Evolutionary conservation across 2,329 filamentous ascomycete genomes (phyloP), one percentile per base, ranked within the genome.

Genomic region (Sporothrix globosa): DNA sequence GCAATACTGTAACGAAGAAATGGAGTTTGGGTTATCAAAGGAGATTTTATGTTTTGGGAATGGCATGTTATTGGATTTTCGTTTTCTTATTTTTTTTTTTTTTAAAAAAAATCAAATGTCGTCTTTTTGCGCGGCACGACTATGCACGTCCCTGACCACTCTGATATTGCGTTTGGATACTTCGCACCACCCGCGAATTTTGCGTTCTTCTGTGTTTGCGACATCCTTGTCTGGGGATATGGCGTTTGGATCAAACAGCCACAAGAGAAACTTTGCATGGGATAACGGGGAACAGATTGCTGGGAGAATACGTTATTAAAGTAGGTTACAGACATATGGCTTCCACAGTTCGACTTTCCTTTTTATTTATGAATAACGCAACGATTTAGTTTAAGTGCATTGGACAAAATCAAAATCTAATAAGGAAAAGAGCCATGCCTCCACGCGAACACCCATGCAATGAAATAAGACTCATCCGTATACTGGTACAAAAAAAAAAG

Each of bases 1-100:
- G 24, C 46, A 53, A 53, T 48, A 56, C 39, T 56, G 58, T 46
- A 44, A 65, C 17, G 60, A 69, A 48, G 63, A 69, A 65, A 69
- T 24, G 68, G 68, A 63, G 68, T 69, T 48, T 56, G 34, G 56
- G 39, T 63, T 44, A 24, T 27, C 6, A 44, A 46, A 34, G 41
- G 58, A n/a, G 58, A 44, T n/a, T 24, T 61, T 24, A 46, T 46
- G 21, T 63, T 4, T 63, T 63, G 58, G 58, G 39, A 46, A 46
- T 27, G 58, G 58, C 58, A 46, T 63, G 27, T 46, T 13, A 46
- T 63, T 63, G 58, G 56, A n/a, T 44, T 63, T 63, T 46, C 7
- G 24, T 27, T 10, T 17, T 24, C 19, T 13, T 34, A n/a, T 17
- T 5, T n/a, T 48, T 65, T 1, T 17, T 39, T 60, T 41, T 21